Percentiles rank a stretch among this genome's conserved stretches.
These are phyloP conservation scores for Zopfochytrium polystomum DNA, from an alignment of 371 early-diverging fungal genomes.

Conservation along the genomic window DNA sequence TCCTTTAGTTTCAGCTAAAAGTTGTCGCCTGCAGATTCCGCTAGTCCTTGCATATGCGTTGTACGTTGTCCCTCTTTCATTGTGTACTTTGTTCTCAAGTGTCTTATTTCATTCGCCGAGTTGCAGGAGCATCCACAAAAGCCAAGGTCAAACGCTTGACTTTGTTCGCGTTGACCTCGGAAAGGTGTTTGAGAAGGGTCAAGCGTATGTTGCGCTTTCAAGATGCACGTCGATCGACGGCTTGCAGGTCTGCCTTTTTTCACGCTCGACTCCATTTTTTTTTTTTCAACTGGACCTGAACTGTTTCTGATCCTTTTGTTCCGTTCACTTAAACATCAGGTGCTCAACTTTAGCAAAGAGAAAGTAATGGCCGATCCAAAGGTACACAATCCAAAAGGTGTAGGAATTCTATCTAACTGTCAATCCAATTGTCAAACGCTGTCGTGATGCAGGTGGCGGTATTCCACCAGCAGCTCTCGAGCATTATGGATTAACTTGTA, in stretches of 20 bases:
- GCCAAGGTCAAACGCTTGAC: slow-evolving; percentile 87
- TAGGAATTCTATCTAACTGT: no score
- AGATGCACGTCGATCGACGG: slow-evolving; percentile 59
- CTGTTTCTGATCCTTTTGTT: background rate
- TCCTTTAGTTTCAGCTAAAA: slow-evolving; percentile 1
- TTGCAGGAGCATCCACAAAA: slow-evolving; percentile 72
- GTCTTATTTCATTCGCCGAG: background rate
- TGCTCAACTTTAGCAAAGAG: slow-evolving; percentile 64
- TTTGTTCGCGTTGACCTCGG: slow-evolving; percentile 74
- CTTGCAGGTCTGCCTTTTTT: slow-evolving; percentile 52
- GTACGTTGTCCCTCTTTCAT: slow-evolving; percentile 15
- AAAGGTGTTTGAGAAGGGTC: slow-evolving; percentile 78
- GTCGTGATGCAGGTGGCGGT: no score
- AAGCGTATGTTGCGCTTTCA: slow-evolving; percentile 88
- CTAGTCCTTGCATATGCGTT: slow-evolving; percentile 34
- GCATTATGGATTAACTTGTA: no score
- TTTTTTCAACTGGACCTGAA: background rate
- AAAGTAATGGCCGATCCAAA: slow-evolving; percentile 69
- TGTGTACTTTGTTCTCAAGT: background rate
- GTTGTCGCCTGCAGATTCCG: no score
- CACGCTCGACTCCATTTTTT: background rate
- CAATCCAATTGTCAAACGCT: no score
- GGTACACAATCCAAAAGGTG: no score
- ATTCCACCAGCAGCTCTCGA: no score
- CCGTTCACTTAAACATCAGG: slow-evolving; percentile 43